phyloP scores from a whole-genome alignment of 805 yeast genomes.

The Kregervanrija delftensis region DNA sequence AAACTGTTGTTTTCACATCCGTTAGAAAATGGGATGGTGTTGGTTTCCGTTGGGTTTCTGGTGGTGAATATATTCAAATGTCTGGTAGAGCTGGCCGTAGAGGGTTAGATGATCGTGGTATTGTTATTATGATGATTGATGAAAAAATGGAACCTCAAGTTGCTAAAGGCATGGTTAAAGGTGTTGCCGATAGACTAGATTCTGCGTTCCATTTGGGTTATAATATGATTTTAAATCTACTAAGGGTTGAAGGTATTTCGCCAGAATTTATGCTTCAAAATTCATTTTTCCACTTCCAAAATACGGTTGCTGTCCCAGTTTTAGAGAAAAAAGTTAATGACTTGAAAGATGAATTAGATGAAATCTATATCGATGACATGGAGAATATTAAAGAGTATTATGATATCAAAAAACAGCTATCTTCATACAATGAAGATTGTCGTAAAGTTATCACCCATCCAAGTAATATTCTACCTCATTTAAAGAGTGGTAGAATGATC shows the following conservation, averaged over 20 bases:
- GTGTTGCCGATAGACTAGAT: slow-evolving; percentile 95
- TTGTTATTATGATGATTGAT: slow-evolving; percentile 98
- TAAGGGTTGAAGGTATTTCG: slow-evolving; percentile 97
- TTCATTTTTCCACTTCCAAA: slow-evolving; percentile 94
- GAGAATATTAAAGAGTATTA: slow-evolving; percentile 70
- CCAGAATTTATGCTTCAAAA: slow-evolving; percentile 95
- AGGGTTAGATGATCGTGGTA: slow-evolving; percentile 98
- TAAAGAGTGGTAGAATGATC: slow-evolving; percentile 84
- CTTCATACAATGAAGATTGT: slow-evolving; percentile 64
- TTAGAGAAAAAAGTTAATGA: slow-evolving; percentile 63
- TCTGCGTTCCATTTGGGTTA: slow-evolving; percentile 97
- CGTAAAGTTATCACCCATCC: slow-evolving; percentile 87
- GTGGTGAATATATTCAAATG: slow-evolving; percentile 99
- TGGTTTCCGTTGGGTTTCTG: slow-evolving; percentile 97
- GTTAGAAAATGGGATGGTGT: slow-evolving; percentile 98
- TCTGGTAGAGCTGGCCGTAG: slow-evolving; percentile 99
- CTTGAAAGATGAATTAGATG: slow-evolving; percentile 41
- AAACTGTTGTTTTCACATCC: slow-evolving; percentile 95
- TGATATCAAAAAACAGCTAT: slow-evolving; percentile 69
- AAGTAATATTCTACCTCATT: slow-evolving; percentile 70
- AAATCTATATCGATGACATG: slow-evolving; percentile 65
- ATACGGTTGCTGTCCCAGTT: slow-evolving; percentile 81
- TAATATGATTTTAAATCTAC: slow-evolving; percentile 90
- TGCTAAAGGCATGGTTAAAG: slow-evolving; percentile 99
- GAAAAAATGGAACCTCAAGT: slow-evolving; percentile 99